Percentiles rank a stretch among this genome's conserved stretches.
phyloP scores from a whole-genome alignment of 257 asterid species.

The Parsonsia alboflavescens region DNA sequence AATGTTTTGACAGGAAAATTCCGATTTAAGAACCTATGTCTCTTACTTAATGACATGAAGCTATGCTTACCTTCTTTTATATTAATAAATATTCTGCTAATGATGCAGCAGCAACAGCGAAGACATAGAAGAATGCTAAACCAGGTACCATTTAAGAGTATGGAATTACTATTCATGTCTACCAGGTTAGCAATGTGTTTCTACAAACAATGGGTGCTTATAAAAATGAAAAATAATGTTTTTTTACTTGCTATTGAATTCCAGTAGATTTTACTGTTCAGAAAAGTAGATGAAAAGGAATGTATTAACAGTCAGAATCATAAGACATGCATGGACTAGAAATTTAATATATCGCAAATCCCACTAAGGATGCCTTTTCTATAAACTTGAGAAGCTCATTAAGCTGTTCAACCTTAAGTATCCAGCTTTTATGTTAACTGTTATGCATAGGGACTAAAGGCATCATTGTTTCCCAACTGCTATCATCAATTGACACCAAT shows the following conservation, averaged over 20 bases:
- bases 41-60: background rate
- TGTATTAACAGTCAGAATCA: background rate
- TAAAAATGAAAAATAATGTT: background rate
- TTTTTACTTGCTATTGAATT: background rate
- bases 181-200: background rate
- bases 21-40: background rate
- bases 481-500: background rate
- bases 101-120: background rate
- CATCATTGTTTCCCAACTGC: background rate
- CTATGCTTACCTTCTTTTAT: background rate
- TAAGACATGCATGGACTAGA: background rate
- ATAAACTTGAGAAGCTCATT: background rate
- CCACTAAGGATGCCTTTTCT: background rate
- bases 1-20: background rate
- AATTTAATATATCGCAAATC: background rate
- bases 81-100: background rate
- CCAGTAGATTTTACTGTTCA: background rate
- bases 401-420: background rate
- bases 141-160: background rate
- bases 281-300: background rate
- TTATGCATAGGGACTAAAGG: background rate
- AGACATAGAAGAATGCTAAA: background rate
- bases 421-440: background rate
- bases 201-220: background rate
- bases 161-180: background rate